Evolutionary conservation across 1,284 basidiomycete species (phyloP).

Genomic region (Cryptococcus sp.): DNA sequence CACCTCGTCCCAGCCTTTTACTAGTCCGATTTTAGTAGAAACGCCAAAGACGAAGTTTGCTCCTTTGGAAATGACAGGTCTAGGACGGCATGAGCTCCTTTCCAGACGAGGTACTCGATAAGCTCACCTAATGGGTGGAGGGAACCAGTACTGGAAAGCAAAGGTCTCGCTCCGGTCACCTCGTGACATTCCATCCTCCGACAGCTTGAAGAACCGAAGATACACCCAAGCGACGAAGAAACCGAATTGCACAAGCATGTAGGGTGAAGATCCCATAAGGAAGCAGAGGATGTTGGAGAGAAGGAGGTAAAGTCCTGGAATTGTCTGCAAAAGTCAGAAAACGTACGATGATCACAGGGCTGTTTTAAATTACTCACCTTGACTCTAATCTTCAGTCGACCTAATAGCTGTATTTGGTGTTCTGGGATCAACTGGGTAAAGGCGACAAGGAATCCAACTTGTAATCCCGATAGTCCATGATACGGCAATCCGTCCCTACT

Average conservation of each 20-base stretch:
- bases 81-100: conserved; percentile 50
- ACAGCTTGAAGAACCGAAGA: conserved; percentile 92
- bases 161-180: conserved; percentile 96
- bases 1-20: conserved; percentile 70
- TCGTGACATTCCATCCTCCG: conserved; percentile 53
- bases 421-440: conserved; percentile 97
- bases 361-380: conserved; percentile 58
- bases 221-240: conserved; percentile 96
- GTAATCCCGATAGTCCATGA: conserved; percentile 88
- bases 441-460: conserved; percentile 83
- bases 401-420: conserved; percentile 90
- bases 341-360: background rate
- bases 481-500: conserved; percentile 78
- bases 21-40: conserved; percentile 58
- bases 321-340: conserved; percentile 52
- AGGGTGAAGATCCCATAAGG: conserved; percentile 85
- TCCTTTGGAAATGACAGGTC: conserved; percentile 56
- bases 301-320: conserved; percentile 91
- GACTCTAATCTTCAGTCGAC: conserved; percentile 76
- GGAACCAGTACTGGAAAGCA: conserved; percentile 94
- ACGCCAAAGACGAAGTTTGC: conserved; percentile 66
- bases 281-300: conserved; percentile 84
- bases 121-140: conserved; percentile 79
- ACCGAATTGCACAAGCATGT: conserved; percentile 94
- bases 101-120: background rate